These are phyloP conservation scores for Monosporascus ibericus DNA, from an alignment of 2,329 filamentous ascomycete species.

Conservation along the genomic window DNA sequence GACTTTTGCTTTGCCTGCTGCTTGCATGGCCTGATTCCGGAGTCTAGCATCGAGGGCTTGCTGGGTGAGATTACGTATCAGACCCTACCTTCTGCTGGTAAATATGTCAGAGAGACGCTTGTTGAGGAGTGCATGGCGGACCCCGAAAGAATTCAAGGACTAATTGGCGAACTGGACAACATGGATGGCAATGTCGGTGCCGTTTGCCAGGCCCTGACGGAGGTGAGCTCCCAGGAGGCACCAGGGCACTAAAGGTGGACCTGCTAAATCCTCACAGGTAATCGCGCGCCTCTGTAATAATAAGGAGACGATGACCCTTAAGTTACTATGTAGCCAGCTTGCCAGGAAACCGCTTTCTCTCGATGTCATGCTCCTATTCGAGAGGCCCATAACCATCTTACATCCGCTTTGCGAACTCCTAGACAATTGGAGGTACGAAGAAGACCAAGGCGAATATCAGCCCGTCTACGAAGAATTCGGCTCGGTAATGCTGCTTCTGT, in stretches of 20 bases:
- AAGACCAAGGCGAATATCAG: slow-evolving; percentile 78
- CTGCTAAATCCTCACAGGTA: slow-evolving; percentile 37
- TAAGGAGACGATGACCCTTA: slow-evolving; percentile 76
- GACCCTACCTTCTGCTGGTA: slow-evolving; percentile 65
- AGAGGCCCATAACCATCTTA: slow-evolving; percentile 62
- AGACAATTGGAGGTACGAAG: slow-evolving; percentile 75
- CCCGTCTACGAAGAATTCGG: slow-evolving; percentile 84
- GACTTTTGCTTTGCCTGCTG: slow-evolving; percentile 89
- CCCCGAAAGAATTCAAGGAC: slow-evolving; percentile 65
- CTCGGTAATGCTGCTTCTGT: slow-evolving; percentile 64
- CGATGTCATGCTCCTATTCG: slow-evolving; percentile 71
- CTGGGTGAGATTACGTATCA: slow-evolving; percentile 81
- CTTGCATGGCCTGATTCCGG: slow-evolving; percentile 76
- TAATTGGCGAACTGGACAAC: slow-evolving; percentile 77
- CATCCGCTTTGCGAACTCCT: slow-evolving; percentile 69
- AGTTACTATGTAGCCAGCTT: slow-evolving; percentile 66
- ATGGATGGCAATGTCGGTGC: slow-evolving; percentile 90
- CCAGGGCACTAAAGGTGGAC: not conserved
- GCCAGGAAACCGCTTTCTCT: slow-evolving; percentile 65
- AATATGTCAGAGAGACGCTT: slow-evolving; percentile 71
- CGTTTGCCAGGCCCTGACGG: slow-evolving; percentile 70
- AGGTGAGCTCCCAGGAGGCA: slow-evolving; percentile 40
- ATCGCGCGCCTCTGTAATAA: slow-evolving; percentile 62
- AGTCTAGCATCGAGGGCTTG: slow-evolving; percentile 70
- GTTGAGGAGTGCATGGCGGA: slow-evolving; percentile 73